A percentile compares a stretch with the other conserved stretches of the same genome.
Evolutionary conservation across 805 yeast species (phyloP).

Genomic region (Saccharomyces paradoxus): DNA sequence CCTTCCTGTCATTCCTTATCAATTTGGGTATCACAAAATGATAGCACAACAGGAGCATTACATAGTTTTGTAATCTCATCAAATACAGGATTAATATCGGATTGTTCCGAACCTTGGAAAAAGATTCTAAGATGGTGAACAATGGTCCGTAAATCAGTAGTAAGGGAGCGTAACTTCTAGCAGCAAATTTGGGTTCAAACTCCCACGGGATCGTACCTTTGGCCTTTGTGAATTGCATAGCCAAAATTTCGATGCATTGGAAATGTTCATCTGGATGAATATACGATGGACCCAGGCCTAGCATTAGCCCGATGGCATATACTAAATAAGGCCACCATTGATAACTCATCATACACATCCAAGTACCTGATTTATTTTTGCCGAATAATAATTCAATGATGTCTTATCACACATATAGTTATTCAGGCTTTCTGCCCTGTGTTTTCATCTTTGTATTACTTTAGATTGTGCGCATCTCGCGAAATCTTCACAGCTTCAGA

Average conservation of each 20-base stretch:
- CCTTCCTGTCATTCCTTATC: conserved; percentile 11
- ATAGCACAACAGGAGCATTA: conserved; percentile 17
- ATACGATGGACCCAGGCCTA: conserved; percentile 68
- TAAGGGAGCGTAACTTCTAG: conserved; percentile 65
- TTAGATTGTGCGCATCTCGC: neutral
- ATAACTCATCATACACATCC: neutral
- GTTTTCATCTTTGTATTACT: neutral
- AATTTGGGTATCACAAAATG: neutral
- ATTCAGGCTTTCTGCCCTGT: neutral
- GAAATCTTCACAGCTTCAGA: neutral
- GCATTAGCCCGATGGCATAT: conserved; percentile 31
- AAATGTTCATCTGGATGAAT: conserved; percentile 97
- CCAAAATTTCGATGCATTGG: conserved; percentile 74
- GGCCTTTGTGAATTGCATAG: conserved; percentile 4
- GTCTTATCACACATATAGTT: neutral
- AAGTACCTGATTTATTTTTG: neutral
- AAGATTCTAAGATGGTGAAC: conserved; percentile 26
- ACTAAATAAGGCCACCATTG: conserved; percentile 9
- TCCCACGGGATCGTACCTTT: conserved; percentile 69
- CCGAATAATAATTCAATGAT: neutral
- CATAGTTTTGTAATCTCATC: conserved; percentile 41
- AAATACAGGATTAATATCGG: conserved; percentile 48
- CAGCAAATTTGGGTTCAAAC: conserved; percentile 39
- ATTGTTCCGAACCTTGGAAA: conserved; percentile 17
- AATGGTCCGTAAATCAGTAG: conserved; percentile 65